Conservation (phyloP, 75 land plant species). For the Pinus taeda region DNA sequence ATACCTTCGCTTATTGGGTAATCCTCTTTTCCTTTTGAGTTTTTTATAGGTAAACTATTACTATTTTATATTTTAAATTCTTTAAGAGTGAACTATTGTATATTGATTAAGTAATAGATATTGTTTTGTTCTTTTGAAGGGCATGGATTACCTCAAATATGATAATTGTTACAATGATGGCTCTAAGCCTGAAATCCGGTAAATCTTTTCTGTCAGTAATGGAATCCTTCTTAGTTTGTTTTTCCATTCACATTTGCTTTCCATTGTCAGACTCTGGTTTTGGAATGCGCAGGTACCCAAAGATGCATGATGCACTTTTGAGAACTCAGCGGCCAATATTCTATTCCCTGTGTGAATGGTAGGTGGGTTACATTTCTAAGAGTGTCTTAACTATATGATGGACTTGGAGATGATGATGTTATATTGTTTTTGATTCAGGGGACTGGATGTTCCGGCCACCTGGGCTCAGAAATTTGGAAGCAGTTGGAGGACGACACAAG, state of each 20-base stretch:
- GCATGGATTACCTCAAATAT: conserved; percentile 90
- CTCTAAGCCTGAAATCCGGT: conserved; percentile 47
- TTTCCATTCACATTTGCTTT: neutral
- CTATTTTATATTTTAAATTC: no score
- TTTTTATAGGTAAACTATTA: no score
- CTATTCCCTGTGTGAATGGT: conserved; percentile 95
- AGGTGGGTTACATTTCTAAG: neutral
- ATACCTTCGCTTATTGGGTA: conserved; percentile 89
- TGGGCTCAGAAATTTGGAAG: conserved; percentile 62
- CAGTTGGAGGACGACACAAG: conserved; percentile 79
- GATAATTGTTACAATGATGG: conserved; percentile 78
- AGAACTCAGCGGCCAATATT: conserved; percentile 70
- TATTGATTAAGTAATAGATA: neutral
- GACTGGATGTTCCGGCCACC: conserved; percentile 68
- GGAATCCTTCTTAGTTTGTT: neutral
- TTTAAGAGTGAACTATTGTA: no score
- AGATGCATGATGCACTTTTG: conserved; percentile 74
- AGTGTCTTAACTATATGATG: no score
- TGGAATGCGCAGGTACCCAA: conserved; percentile 46
- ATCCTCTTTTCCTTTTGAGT: neutral
- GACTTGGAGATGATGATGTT: neutral
- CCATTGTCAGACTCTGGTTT: no score
- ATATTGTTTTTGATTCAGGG: conserved; percentile 37
- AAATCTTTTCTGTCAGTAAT: neutral
- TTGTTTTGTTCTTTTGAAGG: conserved; percentile 34